phyloP scores from a whole-genome alignment of 192 early-diverging fungal genomes.

The Gaertneriomyces sp. region DNA sequence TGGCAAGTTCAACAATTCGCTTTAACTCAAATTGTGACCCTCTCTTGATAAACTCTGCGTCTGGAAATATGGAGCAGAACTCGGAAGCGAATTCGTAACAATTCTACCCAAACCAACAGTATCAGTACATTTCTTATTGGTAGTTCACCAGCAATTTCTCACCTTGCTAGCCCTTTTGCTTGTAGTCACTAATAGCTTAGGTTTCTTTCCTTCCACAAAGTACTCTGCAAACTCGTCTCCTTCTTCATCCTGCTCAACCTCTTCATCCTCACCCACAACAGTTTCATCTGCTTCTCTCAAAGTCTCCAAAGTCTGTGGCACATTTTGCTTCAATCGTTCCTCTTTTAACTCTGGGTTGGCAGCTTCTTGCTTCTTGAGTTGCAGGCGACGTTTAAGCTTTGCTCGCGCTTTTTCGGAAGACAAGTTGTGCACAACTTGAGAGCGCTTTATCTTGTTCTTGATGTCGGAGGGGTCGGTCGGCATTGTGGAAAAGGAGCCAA shows the following conservation, averaged over 20 bases:
- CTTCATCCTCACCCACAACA: slow-evolving; percentile 62
- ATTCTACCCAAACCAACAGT: slow-evolving; percentile 26
- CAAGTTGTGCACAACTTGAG: slow-evolving; percentile 70
- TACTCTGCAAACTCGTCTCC: slow-evolving; percentile 73
- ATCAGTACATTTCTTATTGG: background rate
- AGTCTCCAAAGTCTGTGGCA: slow-evolving; percentile 89
- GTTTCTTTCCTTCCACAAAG: slow-evolving; percentile 73
- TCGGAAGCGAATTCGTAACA: slow-evolving; percentile 87
- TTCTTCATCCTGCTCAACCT: slow-evolving; percentile 44
- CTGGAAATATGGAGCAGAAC: slow-evolving; percentile 84
- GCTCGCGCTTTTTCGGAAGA: slow-evolving; percentile 69
- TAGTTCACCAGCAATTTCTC: background rate
- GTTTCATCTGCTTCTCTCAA: slow-evolving; percentile 92
- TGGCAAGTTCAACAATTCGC: slow-evolving; percentile 87
- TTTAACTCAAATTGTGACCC: slow-evolving; percentile 82
- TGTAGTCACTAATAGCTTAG: slow-evolving; percentile 94
- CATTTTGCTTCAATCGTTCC: slow-evolving; percentile 83
- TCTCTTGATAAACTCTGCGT: slow-evolving; percentile 83
- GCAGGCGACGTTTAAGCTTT: slow-evolving; percentile 71
- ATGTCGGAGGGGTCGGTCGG: slow-evolving; percentile 27
- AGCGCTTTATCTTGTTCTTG: slow-evolving; percentile 59
- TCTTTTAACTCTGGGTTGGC: slow-evolving; percentile 82
- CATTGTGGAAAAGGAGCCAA: slow-evolving; percentile 1
- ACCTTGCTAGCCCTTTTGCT: slow-evolving; percentile 48
- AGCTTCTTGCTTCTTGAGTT: slow-evolving; percentile 72